Evolutionary conservation across 2,329 filamentous ascomycete species (phyloP).

Genomic region (Verticillium alfalfae): DNA sequence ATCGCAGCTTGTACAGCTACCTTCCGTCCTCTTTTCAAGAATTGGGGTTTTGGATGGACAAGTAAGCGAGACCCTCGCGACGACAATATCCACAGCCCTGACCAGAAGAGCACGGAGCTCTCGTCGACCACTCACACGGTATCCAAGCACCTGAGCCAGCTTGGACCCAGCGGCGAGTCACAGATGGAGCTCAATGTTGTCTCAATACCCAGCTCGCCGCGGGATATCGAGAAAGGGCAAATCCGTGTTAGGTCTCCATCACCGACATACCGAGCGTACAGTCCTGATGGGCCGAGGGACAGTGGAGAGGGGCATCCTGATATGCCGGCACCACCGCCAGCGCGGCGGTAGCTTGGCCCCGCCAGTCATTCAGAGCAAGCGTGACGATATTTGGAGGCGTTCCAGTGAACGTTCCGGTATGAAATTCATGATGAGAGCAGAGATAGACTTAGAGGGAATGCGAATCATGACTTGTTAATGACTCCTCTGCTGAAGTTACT

Average conservation of each 20-base stretch:
- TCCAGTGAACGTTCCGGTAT: neutral
- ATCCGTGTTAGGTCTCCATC: neutral
- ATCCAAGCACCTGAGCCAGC: neutral
- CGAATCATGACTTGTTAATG: neutral
- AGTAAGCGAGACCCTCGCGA: constrained; percentile 3
- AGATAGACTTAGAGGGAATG: too few relatives aligned
- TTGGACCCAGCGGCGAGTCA: constrained; percentile 3
- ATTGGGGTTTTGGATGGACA: constrained; percentile 15
- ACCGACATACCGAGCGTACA: neutral
- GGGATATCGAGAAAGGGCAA: neutral
- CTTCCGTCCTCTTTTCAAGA: constrained; percentile 23
- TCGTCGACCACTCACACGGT: neutral
- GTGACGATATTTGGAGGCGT: neutral
- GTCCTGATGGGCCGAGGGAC: neutral
- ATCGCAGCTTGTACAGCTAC: constrained; percentile 24
- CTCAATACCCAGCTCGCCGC: neutral
- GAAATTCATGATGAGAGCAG: too few relatives aligned
- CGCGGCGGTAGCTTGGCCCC: neutral
- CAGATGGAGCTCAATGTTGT: constrained; percentile 8
- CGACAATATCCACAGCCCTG: neutral
- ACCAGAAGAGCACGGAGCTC: neutral
- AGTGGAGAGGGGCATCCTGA: neutral
- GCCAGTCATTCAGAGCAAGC: neutral
- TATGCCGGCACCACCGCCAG: neutral
- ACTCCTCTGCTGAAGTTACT: neutral